phyloP scores from a whole-genome alignment of 768 basidiomycete genomes.

The Galerina sulciceps region DNA sequence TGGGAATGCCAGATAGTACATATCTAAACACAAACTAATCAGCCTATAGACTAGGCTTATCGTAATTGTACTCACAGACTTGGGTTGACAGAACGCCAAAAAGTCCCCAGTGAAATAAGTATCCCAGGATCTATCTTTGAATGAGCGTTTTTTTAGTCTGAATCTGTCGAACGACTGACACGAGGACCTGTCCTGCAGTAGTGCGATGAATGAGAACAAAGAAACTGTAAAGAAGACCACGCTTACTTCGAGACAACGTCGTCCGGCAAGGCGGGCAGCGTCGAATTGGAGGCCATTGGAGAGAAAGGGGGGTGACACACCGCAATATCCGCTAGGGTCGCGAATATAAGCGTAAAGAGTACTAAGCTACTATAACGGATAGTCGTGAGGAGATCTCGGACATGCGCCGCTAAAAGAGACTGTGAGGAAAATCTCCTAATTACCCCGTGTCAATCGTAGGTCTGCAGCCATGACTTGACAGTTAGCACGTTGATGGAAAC shows the following conservation, averaged over 20 bases:
- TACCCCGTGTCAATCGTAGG: too few species aligned
- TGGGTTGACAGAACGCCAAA: conserved; percentile 16
- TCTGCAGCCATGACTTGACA: too few species aligned
- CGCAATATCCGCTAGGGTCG: too few species aligned
- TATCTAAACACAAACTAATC: background rate
- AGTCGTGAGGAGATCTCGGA: too few species aligned
- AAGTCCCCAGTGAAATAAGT: conserved; percentile 3
- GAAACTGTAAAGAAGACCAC: background rate
- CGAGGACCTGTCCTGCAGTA: conserved; percentile 2
- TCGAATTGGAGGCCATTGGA: background rate
- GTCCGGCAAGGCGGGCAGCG: background rate
- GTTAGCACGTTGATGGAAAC: too few species aligned
- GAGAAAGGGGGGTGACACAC: too few species aligned
- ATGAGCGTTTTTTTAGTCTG: background rate
- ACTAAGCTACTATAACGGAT: too few species aligned
- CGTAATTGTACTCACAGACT: conserved; percentile 8
- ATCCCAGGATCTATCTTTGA: background rate
- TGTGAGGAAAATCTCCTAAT: too few species aligned
- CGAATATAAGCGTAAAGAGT: too few species aligned
- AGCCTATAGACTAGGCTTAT: background rate
- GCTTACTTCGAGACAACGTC: conserved; percentile 1
- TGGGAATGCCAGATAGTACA: conserved; percentile 17
- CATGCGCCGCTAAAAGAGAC: too few species aligned
- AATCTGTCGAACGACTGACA: background rate
- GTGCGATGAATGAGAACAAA: background rate